Conservation (phyloP, 208 protist species). For the Herpetomonas tarakana region DNA sequence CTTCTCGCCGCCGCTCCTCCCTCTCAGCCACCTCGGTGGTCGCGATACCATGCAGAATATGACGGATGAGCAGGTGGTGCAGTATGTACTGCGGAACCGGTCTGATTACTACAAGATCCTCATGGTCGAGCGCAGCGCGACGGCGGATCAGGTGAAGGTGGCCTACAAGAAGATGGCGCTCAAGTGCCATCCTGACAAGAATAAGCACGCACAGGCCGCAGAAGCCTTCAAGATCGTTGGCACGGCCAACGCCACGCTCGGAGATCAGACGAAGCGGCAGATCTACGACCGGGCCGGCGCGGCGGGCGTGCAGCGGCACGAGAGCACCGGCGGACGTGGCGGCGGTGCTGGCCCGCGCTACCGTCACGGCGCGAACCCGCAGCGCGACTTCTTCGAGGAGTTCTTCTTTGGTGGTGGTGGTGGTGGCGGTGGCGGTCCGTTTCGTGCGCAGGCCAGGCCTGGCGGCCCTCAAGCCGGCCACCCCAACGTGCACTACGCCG, state of each 20-base stretch:
- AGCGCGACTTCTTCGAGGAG: conserved; percentile 71
- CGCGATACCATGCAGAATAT: conserved; percentile 67
- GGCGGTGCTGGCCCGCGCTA: conserved; percentile 13
- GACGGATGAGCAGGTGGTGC: conserved; percentile 62
- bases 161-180: conserved; percentile 90
- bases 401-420: conserved; percentile 54
- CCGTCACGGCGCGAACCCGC: conserved; percentile 8
- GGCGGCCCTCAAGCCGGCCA: background rate
- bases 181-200: conserved; percentile 92
- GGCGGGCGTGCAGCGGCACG: conserved; percentile 80
- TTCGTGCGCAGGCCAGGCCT: background rate
- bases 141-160: conserved; percentile 63
- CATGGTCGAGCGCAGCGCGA: conserved; percentile 53
- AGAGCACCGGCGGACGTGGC: conserved; percentile 41
- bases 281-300: conserved; percentile 82
- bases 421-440: background rate
- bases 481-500: conserved; percentile 21
- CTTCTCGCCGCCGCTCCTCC: too few relatives aligned
- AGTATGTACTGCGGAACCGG: conserved; percentile 72
- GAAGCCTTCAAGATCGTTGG: conserved; percentile 92
- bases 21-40: too few relatives aligned
- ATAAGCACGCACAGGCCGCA: conserved; percentile 62
- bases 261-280: conserved; percentile 69
- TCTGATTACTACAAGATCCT: conserved; percentile 83
- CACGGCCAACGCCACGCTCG: conserved; percentile 64